phyloP scores from a whole-genome alignment of 805 yeast genomes.

The Kluyveromyces nonfermentans region DNA sequence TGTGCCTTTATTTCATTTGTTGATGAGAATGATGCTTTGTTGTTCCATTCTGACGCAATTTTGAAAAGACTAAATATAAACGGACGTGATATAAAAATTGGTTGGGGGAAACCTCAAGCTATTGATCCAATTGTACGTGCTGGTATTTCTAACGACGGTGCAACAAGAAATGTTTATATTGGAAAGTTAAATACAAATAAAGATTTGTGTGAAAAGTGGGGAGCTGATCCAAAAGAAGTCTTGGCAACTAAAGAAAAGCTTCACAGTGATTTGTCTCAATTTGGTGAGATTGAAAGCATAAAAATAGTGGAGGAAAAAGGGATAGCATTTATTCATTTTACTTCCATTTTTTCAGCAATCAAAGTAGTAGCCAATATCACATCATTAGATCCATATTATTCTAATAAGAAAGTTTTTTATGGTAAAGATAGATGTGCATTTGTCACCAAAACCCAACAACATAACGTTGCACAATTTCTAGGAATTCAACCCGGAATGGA shows the following conservation, averaged over 20 bases:
- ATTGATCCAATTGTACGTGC: constrained; percentile 66
- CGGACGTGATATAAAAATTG: constrained; percentile 75
- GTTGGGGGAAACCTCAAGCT: constrained; percentile 84
- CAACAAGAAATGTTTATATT: constrained; percentile 87
- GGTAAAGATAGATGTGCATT: constrained; percentile 95
- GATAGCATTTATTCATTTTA: constrained; percentile 84
- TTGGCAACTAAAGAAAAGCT: constrained; percentile 51
- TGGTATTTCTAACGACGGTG: constrained; percentile 75
- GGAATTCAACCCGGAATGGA: constrained; percentile 88
- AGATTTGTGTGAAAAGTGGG: constrained; percentile 9
- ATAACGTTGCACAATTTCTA: constrained; percentile 89
- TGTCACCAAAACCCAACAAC: constrained; percentile 91
- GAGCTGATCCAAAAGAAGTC: constrained; percentile 12
- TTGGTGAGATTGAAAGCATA: constrained; percentile 78
- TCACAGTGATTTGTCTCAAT: constrained; percentile 53
- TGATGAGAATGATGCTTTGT: constrained; percentile 78
- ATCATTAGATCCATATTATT: constrained; percentile 52
- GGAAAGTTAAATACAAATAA: constrained; percentile 62
- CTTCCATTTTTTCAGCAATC: constrained; percentile 78
- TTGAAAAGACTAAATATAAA: constrained; percentile 71
- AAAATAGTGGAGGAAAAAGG: constrained; percentile 74
- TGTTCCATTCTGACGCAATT: constrained; percentile 90
- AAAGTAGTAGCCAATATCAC: constrained; percentile 74
- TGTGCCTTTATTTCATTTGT: constrained; percentile 88
- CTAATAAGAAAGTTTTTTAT: constrained; percentile 70